Conservation (phyloP, 805 yeast genomes). For the Nakazawaea wickerhamii region DNA sequence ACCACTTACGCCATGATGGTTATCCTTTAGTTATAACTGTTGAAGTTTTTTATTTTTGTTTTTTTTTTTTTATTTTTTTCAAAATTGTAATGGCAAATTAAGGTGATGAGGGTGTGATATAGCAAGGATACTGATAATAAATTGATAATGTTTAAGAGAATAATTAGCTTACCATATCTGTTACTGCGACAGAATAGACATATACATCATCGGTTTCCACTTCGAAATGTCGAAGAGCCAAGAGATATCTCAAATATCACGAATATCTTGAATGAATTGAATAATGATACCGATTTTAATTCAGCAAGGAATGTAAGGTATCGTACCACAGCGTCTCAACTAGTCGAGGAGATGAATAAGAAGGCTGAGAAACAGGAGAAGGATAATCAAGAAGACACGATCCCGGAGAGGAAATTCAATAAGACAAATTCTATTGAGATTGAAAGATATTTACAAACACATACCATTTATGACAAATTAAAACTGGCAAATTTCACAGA, state of each 20-base stretch:
- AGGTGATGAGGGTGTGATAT: no score
- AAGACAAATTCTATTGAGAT: conserved; percentile 15
- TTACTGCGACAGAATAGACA: background rate
- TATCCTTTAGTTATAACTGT: background rate
- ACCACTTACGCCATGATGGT: conserved; percentile 19
- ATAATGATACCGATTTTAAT: conserved; percentile 6
- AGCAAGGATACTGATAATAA: background rate
- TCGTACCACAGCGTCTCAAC: conserved; percentile 9
- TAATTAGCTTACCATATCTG: background rate
- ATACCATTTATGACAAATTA: conserved; percentile 50
- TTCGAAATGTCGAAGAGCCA: background rate
- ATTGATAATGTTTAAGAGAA: background rate
- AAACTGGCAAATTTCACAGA: conserved; percentile 52
- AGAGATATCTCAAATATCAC: conserved; percentile 6
- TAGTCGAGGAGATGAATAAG: conserved; percentile 10
- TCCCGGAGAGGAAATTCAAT: background rate
- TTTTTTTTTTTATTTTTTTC: background rate
- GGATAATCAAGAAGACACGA: background rate
- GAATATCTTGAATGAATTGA: conserved; percentile 9
- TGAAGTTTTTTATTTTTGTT: background rate
- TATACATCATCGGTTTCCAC: background rate
- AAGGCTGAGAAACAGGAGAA: background rate
- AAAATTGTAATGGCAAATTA: no score
- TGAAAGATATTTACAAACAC: conserved; percentile 52
- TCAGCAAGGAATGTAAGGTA: background rate